phyloP scores from a whole-genome alignment of 108 stramenopile species.

The Epithemia pelagica region DNA sequence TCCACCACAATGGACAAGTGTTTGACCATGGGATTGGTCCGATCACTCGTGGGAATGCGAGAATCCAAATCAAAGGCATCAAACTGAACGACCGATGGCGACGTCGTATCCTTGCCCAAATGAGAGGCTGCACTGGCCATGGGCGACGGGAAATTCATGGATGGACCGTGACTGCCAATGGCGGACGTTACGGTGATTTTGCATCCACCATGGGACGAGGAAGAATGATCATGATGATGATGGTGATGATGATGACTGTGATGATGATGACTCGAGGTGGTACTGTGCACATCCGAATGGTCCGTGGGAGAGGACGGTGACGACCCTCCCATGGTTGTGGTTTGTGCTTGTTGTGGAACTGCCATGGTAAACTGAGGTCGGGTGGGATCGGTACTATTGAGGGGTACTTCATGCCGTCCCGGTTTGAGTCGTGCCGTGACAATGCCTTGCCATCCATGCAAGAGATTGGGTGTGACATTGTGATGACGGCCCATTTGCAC shows the following conservation, averaged over 20 bases:
- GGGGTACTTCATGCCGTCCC: conserved; percentile 68
- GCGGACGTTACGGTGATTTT: conserved; percentile 41
- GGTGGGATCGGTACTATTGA: conserved; percentile 67
- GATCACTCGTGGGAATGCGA: conserved; percentile 29
- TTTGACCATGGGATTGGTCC: conserved; percentile 79
- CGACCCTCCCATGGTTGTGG: too few species aligned
- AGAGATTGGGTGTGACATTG: conserved; percentile 68
- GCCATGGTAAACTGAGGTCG: conserved; percentile 75
- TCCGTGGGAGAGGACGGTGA: neutral
- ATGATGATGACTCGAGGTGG: neutral
- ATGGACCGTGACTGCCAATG: conserved; percentile 50
- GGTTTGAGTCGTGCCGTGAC: conserved; percentile 48
- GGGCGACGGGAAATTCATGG: neutral
- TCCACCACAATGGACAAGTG: conserved; percentile 54
- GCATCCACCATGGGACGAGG: conserved; percentile 38
- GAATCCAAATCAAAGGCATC: conserved; percentile 51
- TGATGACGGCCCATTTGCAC: conserved; percentile 50
- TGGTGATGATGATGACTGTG: neutral
- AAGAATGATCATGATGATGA: neutral
- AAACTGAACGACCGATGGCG: neutral
- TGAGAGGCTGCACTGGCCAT: neutral
- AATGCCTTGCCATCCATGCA: conserved; percentile 64
- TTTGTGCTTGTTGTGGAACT: conserved; percentile 12
- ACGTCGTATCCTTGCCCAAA: neutral
- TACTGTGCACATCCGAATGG: neutral